Evolutionary conservation across 2,329 filamentous ascomycete genomes (phyloP).

Genomic region (Aspergillus sp.): DNA sequence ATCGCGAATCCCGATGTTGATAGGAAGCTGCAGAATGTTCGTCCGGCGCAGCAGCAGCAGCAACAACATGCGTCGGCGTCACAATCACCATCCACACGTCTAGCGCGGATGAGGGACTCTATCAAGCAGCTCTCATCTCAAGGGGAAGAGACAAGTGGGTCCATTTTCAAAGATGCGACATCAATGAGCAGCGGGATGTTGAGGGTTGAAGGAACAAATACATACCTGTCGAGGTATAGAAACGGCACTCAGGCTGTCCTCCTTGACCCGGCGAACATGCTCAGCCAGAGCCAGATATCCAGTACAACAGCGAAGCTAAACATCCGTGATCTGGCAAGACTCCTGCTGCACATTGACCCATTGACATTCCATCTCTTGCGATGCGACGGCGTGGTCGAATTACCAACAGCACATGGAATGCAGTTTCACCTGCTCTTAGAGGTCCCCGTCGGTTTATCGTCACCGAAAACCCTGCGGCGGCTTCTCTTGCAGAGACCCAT

Average conservation of each 20-base stretch:
- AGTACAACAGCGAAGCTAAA: not conserved
- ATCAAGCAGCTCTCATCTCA: no score
- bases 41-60: not conserved
- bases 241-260: no score
- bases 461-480: not conserved
- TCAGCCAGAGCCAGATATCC: no score
- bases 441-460: not conserved
- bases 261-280: no score
- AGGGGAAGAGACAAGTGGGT: no score
- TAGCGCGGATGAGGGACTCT: no score
- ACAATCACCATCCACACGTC: not conserved
- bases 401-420: no score
- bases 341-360: not conserved
- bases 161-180: no score
- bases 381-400: not conserved
- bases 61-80: not conserved
- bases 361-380: not conserved
- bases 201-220: no score
- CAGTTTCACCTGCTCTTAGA: not conserved
- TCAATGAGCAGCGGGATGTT: no score
- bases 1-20: not conserved
- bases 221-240: no score
- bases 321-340: not conserved
- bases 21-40: not conserved
- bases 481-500: not conserved